Evolutionary conservation across 495 filamentous ascomycete genomes (phyloP).

Genomic region (Lepidopterella palustris): DNA sequence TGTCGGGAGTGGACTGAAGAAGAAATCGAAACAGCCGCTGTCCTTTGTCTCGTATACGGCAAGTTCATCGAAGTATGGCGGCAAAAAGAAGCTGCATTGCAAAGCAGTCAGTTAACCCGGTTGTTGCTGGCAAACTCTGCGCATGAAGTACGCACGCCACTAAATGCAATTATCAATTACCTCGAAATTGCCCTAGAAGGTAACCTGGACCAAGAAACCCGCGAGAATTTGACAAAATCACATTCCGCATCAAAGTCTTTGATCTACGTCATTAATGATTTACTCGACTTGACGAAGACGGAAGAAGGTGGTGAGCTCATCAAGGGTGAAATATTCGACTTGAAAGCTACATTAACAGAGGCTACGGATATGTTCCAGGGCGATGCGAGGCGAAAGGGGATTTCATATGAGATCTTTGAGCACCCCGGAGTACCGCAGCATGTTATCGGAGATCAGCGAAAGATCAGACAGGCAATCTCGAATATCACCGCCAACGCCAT

Average conservation of each 20-base stretch:
- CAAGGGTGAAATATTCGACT: conserved; percentile 75
- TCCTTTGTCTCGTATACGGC: conserved; percentile 84
- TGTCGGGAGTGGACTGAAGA: conserved; percentile 71
- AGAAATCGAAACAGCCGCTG: conserved; percentile 78
- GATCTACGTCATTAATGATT: conserved; percentile 93
- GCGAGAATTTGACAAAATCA: conserved; percentile 79
- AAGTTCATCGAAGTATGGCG: conserved; percentile 91
- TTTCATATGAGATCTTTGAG: conserved; percentile 60
- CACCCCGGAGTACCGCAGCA: conserved; percentile 62
- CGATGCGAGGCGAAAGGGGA: conserved; percentile 69
- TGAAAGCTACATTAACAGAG: conserved; percentile 65
- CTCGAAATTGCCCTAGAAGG: conserved; percentile 91
- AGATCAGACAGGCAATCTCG: conserved; percentile 70
- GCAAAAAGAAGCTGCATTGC: conserved; percentile 79
- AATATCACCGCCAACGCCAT: conserved; percentile 86
- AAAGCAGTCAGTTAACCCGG: conserved; percentile 73
- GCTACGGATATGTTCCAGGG: conserved; percentile 65
- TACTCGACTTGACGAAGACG: conserved; percentile 84
- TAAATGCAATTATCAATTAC: conserved; percentile 96
- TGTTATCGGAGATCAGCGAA: conserved; percentile 73
- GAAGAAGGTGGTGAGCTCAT: conserved; percentile 76
- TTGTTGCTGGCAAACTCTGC: conserved; percentile 86
- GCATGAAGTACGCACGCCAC: conserved; percentile 87
- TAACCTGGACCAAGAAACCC: conserved; percentile 69
- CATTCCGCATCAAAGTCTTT: conserved; percentile 95